Evolutionary conservation across 768 basidiomycete species (phyloP).

Genomic region (Leucogyrophana mollusca): DNA sequence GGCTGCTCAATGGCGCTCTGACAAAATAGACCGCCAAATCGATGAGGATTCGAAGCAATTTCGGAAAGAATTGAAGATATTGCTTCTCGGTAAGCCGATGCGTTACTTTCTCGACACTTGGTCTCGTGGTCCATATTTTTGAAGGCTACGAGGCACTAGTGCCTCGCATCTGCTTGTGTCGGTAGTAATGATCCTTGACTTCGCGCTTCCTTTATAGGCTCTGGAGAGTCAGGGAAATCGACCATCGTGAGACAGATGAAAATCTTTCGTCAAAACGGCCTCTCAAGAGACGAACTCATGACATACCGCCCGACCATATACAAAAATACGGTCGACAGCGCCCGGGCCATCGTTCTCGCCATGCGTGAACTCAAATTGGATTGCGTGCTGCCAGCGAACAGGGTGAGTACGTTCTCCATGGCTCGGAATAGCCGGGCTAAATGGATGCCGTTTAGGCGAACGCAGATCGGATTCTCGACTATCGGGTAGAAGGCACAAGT

Average conservation of each 20-base stretch:
- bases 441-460: not conserved
- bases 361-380: conserved; percentile 79
- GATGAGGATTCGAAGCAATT: conserved; percentile 84
- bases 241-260: conserved; percentile 79
- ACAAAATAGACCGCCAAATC: conserved; percentile 77
- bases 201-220: conserved; percentile 8
- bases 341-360: conserved; percentile 73
- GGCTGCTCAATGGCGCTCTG: conserved; percentile 60
- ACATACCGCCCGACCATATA: conserved; percentile 70
- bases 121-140: not conserved
- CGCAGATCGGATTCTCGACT: not conserved
- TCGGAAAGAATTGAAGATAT: conserved; percentile 88
- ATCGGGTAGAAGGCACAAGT: conserved; percentile 30
- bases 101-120: conserved; percentile 1
- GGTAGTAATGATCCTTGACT: not conserved
- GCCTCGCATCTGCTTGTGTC: no score
- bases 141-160: no score
- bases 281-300: conserved; percentile 64
- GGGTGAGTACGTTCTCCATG: conserved; percentile 33
- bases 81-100: conserved; percentile 72
- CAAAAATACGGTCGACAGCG: conserved; percentile 80
- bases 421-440: not conserved
- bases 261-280: conserved; percentile 76
- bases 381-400: conserved; percentile 59
- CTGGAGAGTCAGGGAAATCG: conserved; percentile 68